Conservation (phyloP, 257 asterid species). For the Perilla frutescens region DNA sequence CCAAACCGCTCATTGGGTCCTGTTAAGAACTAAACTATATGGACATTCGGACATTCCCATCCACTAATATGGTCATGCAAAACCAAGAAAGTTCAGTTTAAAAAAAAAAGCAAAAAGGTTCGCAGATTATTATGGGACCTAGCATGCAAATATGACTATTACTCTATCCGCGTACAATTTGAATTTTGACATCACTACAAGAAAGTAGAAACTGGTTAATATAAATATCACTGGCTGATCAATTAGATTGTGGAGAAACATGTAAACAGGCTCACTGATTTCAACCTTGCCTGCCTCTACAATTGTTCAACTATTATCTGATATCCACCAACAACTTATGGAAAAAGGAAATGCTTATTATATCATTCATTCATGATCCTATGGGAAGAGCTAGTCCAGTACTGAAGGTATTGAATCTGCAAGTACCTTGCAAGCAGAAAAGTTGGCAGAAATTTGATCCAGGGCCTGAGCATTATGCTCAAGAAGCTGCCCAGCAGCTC, state of each 20-base stretch:
- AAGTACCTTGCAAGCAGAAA: slow-evolving; percentile 65
- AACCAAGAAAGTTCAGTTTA: neutral
- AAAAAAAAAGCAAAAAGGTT: neutral
- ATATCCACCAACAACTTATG: slow-evolving; percentile 25
- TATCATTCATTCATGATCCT: slow-evolving; percentile 11
- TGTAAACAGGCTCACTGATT: slow-evolving; percentile 7
- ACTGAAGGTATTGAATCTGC: slow-evolving; percentile 23
- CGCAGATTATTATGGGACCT: neutral
- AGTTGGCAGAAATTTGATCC: slow-evolving; percentile 81
- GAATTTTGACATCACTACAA: neutral
- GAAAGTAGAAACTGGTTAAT: slow-evolving; percentile 4
- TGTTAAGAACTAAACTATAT: neutral
- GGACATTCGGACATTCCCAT: neutral
- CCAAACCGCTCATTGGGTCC: slow-evolving; percentile 8
- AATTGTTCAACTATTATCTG: slow-evolving; percentile 12
- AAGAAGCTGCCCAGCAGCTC: slow-evolving; percentile 71
- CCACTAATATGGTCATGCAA: neutral
- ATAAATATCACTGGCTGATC: neutral
- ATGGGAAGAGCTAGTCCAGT: slow-evolving; percentile 10
- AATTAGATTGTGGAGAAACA: neutral
- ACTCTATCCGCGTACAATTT: neutral
- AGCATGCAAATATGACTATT: neutral
- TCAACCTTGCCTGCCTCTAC: neutral
- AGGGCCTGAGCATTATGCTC: slow-evolving; percentile 75
- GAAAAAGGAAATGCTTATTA: slow-evolving; percentile 5